Conservation (phyloP, 345 rosid species). For the Ricinus communis region DNA sequence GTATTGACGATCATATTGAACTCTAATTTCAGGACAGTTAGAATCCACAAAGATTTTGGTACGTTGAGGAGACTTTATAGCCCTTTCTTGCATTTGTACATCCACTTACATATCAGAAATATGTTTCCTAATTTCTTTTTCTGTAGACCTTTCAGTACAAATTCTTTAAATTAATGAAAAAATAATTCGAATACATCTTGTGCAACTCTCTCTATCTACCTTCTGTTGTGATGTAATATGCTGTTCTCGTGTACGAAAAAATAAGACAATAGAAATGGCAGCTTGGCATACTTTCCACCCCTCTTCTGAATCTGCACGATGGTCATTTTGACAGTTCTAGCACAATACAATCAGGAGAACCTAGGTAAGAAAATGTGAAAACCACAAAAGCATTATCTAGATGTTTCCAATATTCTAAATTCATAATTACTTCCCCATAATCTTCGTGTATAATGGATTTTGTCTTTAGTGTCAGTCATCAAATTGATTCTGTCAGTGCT, state of each 20-base stretch:
- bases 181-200: slow-evolving; percentile 1
- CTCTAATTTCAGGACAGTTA: slow-evolving; percentile 13
- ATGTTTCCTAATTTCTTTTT: slow-evolving; percentile 21
- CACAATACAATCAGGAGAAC: no score
- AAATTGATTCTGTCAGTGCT: no score
- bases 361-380: no score
- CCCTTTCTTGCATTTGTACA: slow-evolving; percentile 27
- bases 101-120: slow-evolving; percentile 16
- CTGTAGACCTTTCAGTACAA: slow-evolving; percentile 9
- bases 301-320: no score
- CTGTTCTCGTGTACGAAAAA: neutral
- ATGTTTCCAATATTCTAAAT: no score
- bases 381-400: no score
- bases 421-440: no score
- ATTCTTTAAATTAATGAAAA: slow-evolving; percentile 28
- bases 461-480: no score
- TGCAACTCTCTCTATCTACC: neutral
- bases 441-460: no score
- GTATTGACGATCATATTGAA: slow-evolving; percentile 9
- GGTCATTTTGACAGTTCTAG: no score
- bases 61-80: slow-evolving; percentile 24
- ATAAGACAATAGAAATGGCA: no score
- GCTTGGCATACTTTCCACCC: no score
- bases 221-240: neutral
- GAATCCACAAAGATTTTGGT: slow-evolving; percentile 27